Conservation (phyloP, 1,284 basidiomycete species). For the Apiotrichum laibachii region DNA sequence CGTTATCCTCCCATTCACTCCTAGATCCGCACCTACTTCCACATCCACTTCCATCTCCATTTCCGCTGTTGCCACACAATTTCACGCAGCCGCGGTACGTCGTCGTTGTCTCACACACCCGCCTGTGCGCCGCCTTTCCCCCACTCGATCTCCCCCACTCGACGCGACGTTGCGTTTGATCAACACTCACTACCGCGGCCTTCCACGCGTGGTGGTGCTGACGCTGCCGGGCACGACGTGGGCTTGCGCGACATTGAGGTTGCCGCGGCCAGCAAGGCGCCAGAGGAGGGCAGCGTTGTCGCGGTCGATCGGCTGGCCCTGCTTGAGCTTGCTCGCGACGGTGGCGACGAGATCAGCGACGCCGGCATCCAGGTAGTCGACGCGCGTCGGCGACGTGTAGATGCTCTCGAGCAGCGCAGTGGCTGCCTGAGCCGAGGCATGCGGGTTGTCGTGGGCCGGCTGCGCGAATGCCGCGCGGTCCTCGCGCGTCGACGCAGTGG, state of each 20-base stretch:
- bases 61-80: no score
- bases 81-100: no score
- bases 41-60: no score
- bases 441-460: conserved; percentile 7
- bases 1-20: no score
- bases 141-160: not conserved
- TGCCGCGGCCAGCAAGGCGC: conserved; percentile 11
- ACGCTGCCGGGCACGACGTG: not conserved
- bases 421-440: conserved; percentile 4
- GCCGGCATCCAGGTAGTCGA: conserved; percentile 15
- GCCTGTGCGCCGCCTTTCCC: not conserved
- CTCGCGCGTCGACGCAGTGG: conserved; percentile 8
- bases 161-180: no score
- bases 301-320: conserved; percentile 14
- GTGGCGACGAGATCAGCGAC: conserved; percentile 23
- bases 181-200: not conserved
- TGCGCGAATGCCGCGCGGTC: conserved; percentile 1
- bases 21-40: no score
- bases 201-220: not conserved
- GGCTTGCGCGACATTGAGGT: not conserved
- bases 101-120: no score
- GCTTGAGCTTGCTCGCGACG: conserved; percentile 22
- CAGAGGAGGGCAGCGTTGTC: conserved; percentile 22
- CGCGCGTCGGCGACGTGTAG: conserved; percentile 17
- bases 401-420: conserved; percentile 24